Evolutionary conservation across 2,329 filamentous ascomycete species (phyloP).

Genomic region (Alternaria novae-zelandiae): DNA sequence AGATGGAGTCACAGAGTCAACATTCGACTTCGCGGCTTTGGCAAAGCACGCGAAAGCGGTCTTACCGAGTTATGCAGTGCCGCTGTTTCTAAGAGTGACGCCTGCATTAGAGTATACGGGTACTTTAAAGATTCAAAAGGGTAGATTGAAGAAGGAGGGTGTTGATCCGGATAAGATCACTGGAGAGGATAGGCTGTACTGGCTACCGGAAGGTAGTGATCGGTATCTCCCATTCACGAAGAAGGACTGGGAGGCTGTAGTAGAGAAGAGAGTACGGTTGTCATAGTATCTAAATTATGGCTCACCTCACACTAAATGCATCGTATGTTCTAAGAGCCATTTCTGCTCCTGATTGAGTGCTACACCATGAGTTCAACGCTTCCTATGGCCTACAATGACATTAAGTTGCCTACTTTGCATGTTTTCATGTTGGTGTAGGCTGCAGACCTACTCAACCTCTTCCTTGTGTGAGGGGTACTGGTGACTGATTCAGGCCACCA

Average conservation of each 20-base stretch:
- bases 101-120: slow-evolving; percentile 53
- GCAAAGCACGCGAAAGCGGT: slow-evolving; percentile 48
- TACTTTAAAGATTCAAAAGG: slow-evolving; percentile 56
- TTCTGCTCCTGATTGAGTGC: neutral
- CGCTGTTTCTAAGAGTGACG: slow-evolving; percentile 52
- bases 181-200: slow-evolving; percentile 49
- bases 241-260: slow-evolving; percentile 47
- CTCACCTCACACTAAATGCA: neutral
- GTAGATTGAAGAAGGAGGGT: slow-evolving; percentile 51
- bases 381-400: neutral
- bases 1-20: slow-evolving; percentile 37
- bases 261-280: slow-evolving; percentile 34
- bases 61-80: slow-evolving; percentile 56
- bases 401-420: neutral
- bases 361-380: neutral
- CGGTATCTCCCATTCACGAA: slow-evolving; percentile 49
- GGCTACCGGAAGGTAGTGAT: slow-evolving; percentile 45
- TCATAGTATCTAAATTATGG: neutral
- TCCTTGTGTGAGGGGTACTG: neutral
- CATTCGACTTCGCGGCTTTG: slow-evolving; percentile 44
- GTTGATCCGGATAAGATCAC: slow-evolving; percentile 52
- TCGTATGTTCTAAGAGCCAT: neutral
- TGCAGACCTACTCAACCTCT: neutral
- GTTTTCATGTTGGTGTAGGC: neutral
- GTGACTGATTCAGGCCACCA: neutral